Evolutionary conservation across 805 yeast genomes (phyloP).

Genomic region (Saturnispora sanitii): DNA sequence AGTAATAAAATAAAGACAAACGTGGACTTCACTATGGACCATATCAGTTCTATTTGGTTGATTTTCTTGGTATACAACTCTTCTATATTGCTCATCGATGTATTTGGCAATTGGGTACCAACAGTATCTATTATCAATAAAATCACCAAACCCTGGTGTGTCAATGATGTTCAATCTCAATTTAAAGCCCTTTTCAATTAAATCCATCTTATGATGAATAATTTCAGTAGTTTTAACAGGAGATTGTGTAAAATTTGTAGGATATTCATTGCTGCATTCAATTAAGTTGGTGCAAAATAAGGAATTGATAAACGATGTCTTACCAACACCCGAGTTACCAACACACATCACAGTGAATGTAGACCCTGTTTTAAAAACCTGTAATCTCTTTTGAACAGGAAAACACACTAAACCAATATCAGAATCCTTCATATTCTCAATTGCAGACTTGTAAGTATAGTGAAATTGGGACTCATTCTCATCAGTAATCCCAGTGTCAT

Average conservation of each 20-base stretch:
- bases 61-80: slow-evolving; percentile 62
- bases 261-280: slow-evolving; percentile 19
- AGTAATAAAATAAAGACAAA: slow-evolving; percentile 71
- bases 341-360: slow-evolving; percentile 74
- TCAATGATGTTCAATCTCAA: slow-evolving; percentile 56
- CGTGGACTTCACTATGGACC: slow-evolving; percentile 67
- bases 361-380: slow-evolving; percentile 47
- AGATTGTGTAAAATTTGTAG: slow-evolving; percentile 13
- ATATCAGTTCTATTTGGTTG: slow-evolving; percentile 51
- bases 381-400: slow-evolving; percentile 23
- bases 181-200: slow-evolving; percentile 51
- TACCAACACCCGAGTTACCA: slow-evolving; percentile 82
- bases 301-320: slow-evolving; percentile 72
- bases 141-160: slow-evolving; percentile 71
- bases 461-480: slow-evolving; percentile 15
- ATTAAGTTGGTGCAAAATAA: slow-evolving; percentile 47
- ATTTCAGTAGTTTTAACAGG: slow-evolving; percentile 27
- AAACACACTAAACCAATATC: slow-evolving; percentile 24
- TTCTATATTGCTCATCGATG: slow-evolving; percentile 71
- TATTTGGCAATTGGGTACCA: slow-evolving; percentile 64
- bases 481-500: slow-evolving; percentile 6
- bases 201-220: slow-evolving; percentile 33
- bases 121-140: slow-evolving; percentile 51
- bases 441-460: slow-evolving; percentile 23
- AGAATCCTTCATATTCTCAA: slow-evolving; percentile 17